These are phyloP conservation scores for Podospora pseudocomata DNA, from an alignment of 495 filamentous ascomycete species.

Conservation along the genomic window DNA sequence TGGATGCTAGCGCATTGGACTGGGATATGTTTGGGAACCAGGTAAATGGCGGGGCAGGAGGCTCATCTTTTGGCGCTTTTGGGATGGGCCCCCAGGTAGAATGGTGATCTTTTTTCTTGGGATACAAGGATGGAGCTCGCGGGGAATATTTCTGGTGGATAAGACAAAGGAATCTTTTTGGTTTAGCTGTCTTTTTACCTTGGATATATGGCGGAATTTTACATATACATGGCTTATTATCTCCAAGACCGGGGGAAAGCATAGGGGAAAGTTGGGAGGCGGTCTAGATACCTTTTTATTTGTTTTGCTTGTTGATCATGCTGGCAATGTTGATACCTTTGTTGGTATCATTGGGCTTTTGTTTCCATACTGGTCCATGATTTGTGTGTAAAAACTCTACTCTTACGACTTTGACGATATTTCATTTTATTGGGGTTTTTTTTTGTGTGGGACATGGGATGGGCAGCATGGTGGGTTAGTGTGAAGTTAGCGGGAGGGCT, in stretches of 20 bases:
- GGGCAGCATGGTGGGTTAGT: not conserved
- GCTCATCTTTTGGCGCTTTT: constrained; percentile 20
- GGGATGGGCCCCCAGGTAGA: constrained; percentile 21
- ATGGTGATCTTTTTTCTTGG: constrained; percentile 16
- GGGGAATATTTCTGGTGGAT: not conserved
- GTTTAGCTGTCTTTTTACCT: too few species aligned
- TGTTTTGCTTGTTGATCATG: not conserved
- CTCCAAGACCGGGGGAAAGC: not conserved
- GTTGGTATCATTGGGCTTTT: not conserved
- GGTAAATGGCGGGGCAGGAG: constrained; percentile 3
- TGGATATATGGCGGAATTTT: not conserved
- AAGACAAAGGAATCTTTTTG: not conserved
- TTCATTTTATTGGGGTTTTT: not conserved
- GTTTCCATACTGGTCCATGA: not conserved
- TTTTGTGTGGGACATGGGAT: not conserved
- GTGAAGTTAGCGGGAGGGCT: not conserved
- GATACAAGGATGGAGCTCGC: not conserved
- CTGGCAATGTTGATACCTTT: not conserved
- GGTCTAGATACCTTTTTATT: not conserved
- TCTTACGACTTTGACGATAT: not conserved
- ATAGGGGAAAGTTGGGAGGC: not conserved
- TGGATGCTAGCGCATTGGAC: constrained; percentile 36
- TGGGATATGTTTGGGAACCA: constrained; percentile 43
- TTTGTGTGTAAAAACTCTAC: not conserved
- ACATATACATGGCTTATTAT: not conserved